Evolutionary conservation across 1,284 basidiomycete genomes (phyloP).

Genomic region (Chalciporus sp.): DNA sequence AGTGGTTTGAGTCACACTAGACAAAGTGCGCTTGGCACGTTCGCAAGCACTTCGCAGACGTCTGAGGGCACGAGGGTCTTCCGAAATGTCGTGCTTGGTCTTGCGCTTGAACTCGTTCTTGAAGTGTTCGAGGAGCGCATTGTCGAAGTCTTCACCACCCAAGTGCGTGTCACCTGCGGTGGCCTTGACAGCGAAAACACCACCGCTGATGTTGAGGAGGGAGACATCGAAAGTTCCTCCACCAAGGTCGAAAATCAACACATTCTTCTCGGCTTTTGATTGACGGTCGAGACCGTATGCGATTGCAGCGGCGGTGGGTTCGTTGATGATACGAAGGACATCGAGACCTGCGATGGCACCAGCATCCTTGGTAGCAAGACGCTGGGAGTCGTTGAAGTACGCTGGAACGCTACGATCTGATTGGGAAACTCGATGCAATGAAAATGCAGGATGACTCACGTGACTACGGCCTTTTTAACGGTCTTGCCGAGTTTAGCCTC

Average conservation of each 20-base stretch:
- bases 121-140: slow-evolving; percentile 96
- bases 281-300: slow-evolving; percentile 92
- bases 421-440: not conserved
- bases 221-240: slow-evolving; percentile 99
- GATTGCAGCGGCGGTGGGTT: slow-evolving; percentile 94
- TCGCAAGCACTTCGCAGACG: slow-evolving; percentile 97
- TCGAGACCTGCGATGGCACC: slow-evolving; percentile 92
- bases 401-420: slow-evolving; percentile 71
- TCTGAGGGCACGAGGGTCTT: slow-evolving; percentile 93
- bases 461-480: slow-evolving; percentile 95
- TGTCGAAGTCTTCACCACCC: slow-evolving; percentile 98
- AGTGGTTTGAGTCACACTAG: slow-evolving; percentile 96
- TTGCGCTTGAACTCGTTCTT: slow-evolving; percentile 99
- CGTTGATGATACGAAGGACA: slow-evolving; percentile 97
- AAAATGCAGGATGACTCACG: slow-evolving; percentile 48
- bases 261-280: slow-evolving; percentile 93
- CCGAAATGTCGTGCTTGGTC: slow-evolving; percentile 95
- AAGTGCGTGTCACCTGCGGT: slow-evolving; percentile 99
- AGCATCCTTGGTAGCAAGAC: slow-evolving; percentile 94
- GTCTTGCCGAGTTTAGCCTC: slow-evolving; percentile 97
- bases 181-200: slow-evolving; percentile 97
- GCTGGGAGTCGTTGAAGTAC: slow-evolving; percentile 98
- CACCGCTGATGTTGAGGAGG: slow-evolving; percentile 93
- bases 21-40: slow-evolving; percentile 98
- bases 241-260: slow-evolving; percentile 99